phyloP scores from a whole-genome alignment of 257 asterid species.

The Euphrasia confusa region DNA sequence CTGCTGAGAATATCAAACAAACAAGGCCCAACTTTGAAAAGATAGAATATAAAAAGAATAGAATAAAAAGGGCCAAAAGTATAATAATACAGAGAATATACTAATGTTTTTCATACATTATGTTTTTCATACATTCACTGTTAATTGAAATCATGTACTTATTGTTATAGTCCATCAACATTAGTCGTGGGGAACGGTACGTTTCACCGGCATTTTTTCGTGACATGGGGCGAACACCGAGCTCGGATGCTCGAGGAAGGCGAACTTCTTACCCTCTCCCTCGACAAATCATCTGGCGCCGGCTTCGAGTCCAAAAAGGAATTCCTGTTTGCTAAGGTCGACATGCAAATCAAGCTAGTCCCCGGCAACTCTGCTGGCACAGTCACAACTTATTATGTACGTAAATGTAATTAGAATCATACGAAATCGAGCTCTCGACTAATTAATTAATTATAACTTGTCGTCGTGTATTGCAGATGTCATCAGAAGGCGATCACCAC shows the following conservation, averaged over 20 bases:
- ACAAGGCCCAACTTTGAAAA: too few relatives aligned
- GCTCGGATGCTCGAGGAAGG: constrained; percentile 45
- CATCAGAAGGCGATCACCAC: constrained; percentile 64
- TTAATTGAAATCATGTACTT: too few relatives aligned
- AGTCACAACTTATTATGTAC: constrained; percentile 66
- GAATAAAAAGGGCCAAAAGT: too few relatives aligned
- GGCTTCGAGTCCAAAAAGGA: constrained; percentile 64
- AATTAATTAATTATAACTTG: too few relatives aligned
- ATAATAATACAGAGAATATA: too few relatives aligned
- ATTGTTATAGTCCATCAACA: background rate
- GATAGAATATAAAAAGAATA: too few relatives aligned
- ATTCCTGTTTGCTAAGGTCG: constrained; percentile 45
- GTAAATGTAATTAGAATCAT: background rate
- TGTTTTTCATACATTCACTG: too few relatives aligned
- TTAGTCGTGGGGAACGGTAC: constrained; percentile 41
- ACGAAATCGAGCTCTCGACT: too few relatives aligned
- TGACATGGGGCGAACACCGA: constrained; percentile 56
- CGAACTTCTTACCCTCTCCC: constrained; percentile 48
- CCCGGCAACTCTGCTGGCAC: constrained; percentile 78
- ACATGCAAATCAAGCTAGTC: constrained; percentile 65
- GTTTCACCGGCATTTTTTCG: constrained; percentile 45
- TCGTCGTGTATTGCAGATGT: constrained; percentile 32
- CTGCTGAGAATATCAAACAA: too few relatives aligned
- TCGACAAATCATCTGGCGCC: constrained; percentile 50
- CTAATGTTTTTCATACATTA: too few relatives aligned